Percentiles rank a stretch among this genome's conserved stretches.
Conservation (phyloP, 441 rosid species). For the Euphorbia corollata region DNA sequence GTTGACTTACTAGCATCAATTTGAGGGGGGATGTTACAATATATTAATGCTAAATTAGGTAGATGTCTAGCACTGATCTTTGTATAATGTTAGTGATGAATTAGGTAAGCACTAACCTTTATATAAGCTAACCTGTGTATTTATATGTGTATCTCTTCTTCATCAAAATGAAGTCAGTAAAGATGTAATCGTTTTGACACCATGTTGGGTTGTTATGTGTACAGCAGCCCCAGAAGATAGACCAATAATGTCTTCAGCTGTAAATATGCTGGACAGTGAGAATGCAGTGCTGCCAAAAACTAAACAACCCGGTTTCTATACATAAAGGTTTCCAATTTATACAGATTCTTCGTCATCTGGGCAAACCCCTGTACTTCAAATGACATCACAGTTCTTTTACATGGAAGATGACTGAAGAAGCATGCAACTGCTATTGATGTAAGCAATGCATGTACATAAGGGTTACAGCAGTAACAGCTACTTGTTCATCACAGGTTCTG, state of each 20-base stretch:
- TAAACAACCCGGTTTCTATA: slow-evolving; percentile 26
- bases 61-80: no score
- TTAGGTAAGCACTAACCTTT: no score
- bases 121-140: no score
- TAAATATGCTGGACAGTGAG: slow-evolving; percentile 38
- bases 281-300: slow-evolving; percentile 25
- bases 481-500: background rate
- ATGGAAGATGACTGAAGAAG: slow-evolving; percentile 13
- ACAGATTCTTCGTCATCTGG: slow-evolving; percentile 8
- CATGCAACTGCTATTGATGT: background rate
- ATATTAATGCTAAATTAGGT: no score
- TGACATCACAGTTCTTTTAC: slow-evolving; percentile 14
- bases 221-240: slow-evolving; percentile 38
- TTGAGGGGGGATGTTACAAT: no score
- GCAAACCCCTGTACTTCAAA: background rate
- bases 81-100: no score
- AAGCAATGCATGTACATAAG: background rate
- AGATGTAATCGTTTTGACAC: no score
- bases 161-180: no score
- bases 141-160: no score
- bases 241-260: slow-evolving; percentile 34
- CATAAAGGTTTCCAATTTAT: slow-evolving; percentile 12
- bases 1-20: no score
- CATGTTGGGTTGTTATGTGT: slow-evolving; percentile 46
- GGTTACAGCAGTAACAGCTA: background rate